Evolutionary conservation across 139 green algal species (phyloP), one percentile per base, ranked within the genome.

Genomic region (Chlorella ohadii): DNA sequence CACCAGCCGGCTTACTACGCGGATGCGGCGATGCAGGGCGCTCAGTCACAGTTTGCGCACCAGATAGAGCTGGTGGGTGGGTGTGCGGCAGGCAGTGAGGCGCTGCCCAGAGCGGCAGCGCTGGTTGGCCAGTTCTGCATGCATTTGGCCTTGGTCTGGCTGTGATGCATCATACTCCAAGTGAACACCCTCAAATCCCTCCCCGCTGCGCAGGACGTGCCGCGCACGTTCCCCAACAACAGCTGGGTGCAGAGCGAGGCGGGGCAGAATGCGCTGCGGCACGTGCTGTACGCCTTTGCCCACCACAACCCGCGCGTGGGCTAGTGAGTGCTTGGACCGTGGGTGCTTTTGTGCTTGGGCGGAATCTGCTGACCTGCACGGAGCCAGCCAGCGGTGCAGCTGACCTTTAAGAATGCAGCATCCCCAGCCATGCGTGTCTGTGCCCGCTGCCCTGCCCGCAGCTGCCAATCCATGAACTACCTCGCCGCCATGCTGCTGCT

Each of bases 401-500:
- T n/a, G n/a, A n/a, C n/a, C n/a, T n/a, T n/a, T n/a, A n/a, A n/a
- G n/a, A n/a, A n/a, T n/a, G n/a, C n/a, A n/a, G n/a, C n/a, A n/a
- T n/a, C n/a, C n/a, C n/a, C n/a, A n/a, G n/a, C n/a, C n/a, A 17
- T 19, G 25, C n/a, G 4, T 28, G 22, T 68, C 63, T 11, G 4
- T 36, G 22, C 63, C 63, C 36, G 63, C 63, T 28, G 23, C 63
- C 12, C 27, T 68, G 27, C 6, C 27, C 25, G 25, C 59, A 82
- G 76, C 80, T 96, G 93, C 87, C 92, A 95, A 88, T 88, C 88
- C 83, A 94, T 97, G 90, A 96, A 95, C 87, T 94, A 92, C 56
- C 84, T 97, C 38, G 93, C 93, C 13, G 93, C 89, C 17, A 85
- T 97, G 88, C 89, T 97, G 79, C 88, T 97, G 83, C 87, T 97